Conservation (phyloP, 495 filamentous ascomycete genomes). For the Penicillium coffeae region DNA sequence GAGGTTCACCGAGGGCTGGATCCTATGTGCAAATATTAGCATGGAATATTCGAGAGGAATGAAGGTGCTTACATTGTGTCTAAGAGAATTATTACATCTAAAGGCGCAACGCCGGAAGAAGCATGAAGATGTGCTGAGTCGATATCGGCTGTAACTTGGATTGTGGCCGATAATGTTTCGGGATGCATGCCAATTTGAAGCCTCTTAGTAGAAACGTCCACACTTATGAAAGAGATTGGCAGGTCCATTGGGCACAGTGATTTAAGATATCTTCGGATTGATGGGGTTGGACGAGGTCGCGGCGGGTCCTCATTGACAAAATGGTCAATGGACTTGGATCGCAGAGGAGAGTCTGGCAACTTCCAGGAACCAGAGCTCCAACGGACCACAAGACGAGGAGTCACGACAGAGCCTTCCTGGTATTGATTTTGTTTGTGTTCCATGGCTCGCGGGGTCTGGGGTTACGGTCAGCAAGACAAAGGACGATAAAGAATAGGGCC, state of each 20-base stretch:
- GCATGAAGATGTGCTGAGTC: conserved; percentile 11
- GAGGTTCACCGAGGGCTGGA: conserved; percentile 8
- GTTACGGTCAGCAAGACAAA: not conserved
- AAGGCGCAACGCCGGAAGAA: conserved; percentile 12
- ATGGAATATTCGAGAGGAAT: not conserved
- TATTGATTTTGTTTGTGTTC: not conserved
- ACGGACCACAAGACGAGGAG: conserved; percentile 13
- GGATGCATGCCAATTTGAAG: conserved; percentile 9
- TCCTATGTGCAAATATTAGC: conserved; percentile 1
- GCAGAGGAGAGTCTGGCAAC: not conserved
- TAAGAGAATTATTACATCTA: conserved; percentile 24
- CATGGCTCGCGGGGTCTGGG: not conserved
- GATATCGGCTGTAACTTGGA: conserved; percentile 25
- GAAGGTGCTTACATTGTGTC: conserved; percentile 15
- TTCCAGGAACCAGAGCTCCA: conserved; percentile 27
- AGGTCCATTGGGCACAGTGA: conserved; percentile 13
- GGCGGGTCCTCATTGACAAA: not conserved
- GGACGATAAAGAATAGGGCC: not conserved
- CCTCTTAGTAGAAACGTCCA: conserved; percentile 11
- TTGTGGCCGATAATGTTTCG: conserved; percentile 18
- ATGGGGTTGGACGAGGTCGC: not conserved
- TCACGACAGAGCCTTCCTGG: not conserved
- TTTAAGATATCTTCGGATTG: not conserved
- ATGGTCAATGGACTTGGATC: not conserved
- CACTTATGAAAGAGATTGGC: conserved; percentile 18